phyloP scores from a whole-genome alignment of 257 asterid species.

The Ajuga chamaepitys region DNA sequence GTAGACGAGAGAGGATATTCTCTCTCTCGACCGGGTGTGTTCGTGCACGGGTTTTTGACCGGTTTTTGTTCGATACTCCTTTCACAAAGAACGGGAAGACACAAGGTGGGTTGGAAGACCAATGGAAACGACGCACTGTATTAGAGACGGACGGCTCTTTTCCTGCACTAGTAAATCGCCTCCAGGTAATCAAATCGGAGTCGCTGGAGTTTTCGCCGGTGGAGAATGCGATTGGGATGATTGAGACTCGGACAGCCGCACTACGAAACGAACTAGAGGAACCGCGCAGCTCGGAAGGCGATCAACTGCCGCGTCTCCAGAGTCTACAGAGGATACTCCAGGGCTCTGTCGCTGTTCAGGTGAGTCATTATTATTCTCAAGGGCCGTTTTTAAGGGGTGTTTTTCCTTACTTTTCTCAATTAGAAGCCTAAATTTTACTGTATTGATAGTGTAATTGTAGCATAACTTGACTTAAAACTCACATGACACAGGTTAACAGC shows the following conservation, averaged over 20 bases:
- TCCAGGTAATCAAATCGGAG: constrained; percentile 75
- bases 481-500: constrained; percentile 99
- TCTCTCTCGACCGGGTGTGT: constrained; percentile 85
- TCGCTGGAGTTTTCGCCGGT: constrained; percentile 97
- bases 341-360: constrained; percentile 99
- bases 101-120: constrained; percentile 98
- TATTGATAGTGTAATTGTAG: too few species aligned
- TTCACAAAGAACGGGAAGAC: constrained; percentile 96
- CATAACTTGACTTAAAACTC: too few species aligned
- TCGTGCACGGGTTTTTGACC: constrained; percentile 94
- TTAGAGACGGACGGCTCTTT: constrained; percentile 92
- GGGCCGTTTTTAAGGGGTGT: too few species aligned
- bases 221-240: constrained; percentile 99
- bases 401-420: too few species aligned
- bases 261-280: constrained; percentile 95
- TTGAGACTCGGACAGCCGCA: constrained; percentile 94
- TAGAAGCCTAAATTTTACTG: too few species aligned
- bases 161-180: constrained; percentile 90
- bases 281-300: constrained; percentile 98
- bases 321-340: constrained; percentile 97
- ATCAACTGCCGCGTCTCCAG: constrained; percentile 97
- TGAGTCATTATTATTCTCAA: constrained; percentile 38
- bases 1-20: constrained; percentile 91
- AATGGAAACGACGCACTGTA: constrained; percentile 95
- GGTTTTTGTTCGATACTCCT: constrained; percentile 92